Percentiles rank a stretch among this genome's conserved stretches.
These are phyloP conservation scores for Thelephora aurantiotincta DNA, from an alignment of 768 basidiomycete species.

Conservation along the genomic window DNA sequence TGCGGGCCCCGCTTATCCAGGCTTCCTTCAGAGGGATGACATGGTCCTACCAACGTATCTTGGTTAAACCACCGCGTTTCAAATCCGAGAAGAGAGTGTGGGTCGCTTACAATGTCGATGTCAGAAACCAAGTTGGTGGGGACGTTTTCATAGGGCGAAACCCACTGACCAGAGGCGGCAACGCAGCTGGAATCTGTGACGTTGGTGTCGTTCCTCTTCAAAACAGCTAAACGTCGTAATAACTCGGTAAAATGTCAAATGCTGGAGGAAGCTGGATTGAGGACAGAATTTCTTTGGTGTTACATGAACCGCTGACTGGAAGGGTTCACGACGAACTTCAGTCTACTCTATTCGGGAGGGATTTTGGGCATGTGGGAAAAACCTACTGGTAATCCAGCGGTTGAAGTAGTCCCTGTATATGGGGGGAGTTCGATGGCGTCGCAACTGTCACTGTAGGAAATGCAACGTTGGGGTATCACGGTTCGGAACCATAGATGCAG, in stretches of 20 bases:
- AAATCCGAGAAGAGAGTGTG: background rate
- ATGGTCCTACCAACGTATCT: constrained; percentile 25
- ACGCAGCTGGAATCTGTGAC: constrained; percentile 27
- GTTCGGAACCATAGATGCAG: background rate
- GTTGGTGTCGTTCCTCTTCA: constrained; percentile 18
- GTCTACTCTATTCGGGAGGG: background rate
- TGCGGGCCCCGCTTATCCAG: constrained; percentile 39
- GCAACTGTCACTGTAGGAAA: constrained; percentile 21
- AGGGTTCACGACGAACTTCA: background rate
- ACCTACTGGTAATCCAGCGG: constrained; percentile 34
- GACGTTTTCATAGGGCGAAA: constrained; percentile 36
- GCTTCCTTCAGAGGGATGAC: constrained; percentile 44
- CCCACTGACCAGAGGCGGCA: constrained; percentile 35
- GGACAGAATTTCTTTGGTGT: constrained; percentile 35
- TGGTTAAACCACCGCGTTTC: background rate
- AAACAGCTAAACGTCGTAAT: constrained; percentile 8
- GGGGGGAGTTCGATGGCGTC: constrained; percentile 25
- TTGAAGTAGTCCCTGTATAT: constrained; percentile 30
- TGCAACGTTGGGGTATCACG: background rate
- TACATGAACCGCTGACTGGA: constrained; percentile 36
- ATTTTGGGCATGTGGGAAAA: background rate
- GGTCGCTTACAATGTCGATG: constrained; percentile 31
- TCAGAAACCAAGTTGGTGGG: constrained; percentile 28
- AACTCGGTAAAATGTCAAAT: background rate
- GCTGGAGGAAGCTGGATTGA: background rate